Conservation (phyloP, 768 basidiomycete species). For the Austroboletus festivus region DNA sequence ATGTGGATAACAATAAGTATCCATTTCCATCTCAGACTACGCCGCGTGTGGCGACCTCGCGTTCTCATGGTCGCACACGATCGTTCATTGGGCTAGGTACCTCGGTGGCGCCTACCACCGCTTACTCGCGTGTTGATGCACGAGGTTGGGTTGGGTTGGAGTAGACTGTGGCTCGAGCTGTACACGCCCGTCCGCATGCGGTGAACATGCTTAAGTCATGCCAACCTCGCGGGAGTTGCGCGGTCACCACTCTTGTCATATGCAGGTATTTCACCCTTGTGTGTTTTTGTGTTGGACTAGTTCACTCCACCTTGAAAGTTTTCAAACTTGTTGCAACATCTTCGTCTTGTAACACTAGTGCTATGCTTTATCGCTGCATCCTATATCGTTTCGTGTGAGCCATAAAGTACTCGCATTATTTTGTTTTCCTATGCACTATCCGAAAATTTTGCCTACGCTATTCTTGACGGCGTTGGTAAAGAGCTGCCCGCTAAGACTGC, state of each 20-base stretch:
- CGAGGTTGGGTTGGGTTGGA: constrained; percentile 72
- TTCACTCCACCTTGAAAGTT: constrained; percentile 9
- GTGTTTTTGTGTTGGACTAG: constrained; percentile 28
- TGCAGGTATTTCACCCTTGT: constrained; percentile 15
- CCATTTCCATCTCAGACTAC: constrained; percentile 60
- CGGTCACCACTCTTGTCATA: constrained; percentile 14
- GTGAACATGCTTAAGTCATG: constrained; percentile 9
- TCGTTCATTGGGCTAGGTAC: constrained; percentile 72
- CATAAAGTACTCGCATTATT: constrained; percentile 11
- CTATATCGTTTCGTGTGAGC: constrained; percentile 3
- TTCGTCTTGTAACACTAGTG: constrained; percentile 32
- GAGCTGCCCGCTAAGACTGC: constrained; percentile 83
- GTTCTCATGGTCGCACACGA: constrained; percentile 60
- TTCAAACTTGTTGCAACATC: constrained; percentile 24
- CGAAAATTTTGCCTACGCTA: constrained; percentile 75
- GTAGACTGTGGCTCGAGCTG: constrained; percentile 19
- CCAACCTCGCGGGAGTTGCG: constrained; percentile 8
- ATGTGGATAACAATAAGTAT: constrained; percentile 39
- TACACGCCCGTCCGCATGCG: constrained; percentile 9
- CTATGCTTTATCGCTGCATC: constrained; percentile 14
- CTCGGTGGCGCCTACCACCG: constrained; percentile 73
- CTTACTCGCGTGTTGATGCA: constrained; percentile 79
- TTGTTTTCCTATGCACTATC: constrained; percentile 30
- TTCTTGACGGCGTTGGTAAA: constrained; percentile 80
- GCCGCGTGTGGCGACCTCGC: constrained; percentile 69